Evolutionary conservation across 2,329 filamentous ascomycete species (phyloP).

Genomic region (Beauveria rudraprayagi): DNA sequence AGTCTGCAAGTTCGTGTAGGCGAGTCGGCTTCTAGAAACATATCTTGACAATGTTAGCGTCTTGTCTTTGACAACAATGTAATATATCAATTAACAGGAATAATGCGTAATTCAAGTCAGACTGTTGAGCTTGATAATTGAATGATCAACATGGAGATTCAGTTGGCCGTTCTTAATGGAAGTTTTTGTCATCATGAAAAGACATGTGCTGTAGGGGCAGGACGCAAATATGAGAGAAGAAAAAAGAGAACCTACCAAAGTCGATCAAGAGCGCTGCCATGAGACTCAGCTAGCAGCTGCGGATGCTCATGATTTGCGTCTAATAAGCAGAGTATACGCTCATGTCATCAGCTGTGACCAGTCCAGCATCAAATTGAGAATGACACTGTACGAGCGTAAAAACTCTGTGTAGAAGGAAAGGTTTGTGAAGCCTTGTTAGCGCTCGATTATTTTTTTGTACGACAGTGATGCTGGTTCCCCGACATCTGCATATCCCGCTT

Average conservation of each 20-base stretch:
- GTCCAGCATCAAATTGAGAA: not conserved
- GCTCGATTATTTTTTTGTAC: not conserved
- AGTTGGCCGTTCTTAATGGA: slow-evolving; percentile 59
- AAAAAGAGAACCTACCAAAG: slow-evolving; percentile 5
- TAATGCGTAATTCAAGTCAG: slow-evolving; percentile 32
- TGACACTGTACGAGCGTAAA: not conserved
- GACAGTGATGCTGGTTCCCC: not conserved
- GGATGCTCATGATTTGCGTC: not conserved
- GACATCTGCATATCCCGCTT: slow-evolving; percentile 7
- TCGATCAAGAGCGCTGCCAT: not conserved
- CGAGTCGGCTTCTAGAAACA: not conserved
- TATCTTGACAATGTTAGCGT: slow-evolving; percentile 7
- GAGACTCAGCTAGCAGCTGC: not conserved
- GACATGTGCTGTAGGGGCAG: slow-evolving; percentile 5
- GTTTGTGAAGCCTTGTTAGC: not conserved
- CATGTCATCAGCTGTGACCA: not conserved
- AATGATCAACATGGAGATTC: slow-evolving; percentile 49
- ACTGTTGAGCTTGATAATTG: slow-evolving; percentile 59
- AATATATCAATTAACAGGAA: slow-evolving; percentile 6
- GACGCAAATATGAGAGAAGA: slow-evolving; percentile 12
- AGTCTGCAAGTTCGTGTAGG: not conserved
- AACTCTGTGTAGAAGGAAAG: not conserved
- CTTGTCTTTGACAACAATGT: not conserved
- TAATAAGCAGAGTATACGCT: not conserved
- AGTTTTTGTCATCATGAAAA: slow-evolving; percentile 47